A percentile compares a stretch with the other conserved stretches of the same genome.
Conservation (phyloP, 2,329 filamentous ascomycete genomes). For the Elsinoe arachidis region DNA sequence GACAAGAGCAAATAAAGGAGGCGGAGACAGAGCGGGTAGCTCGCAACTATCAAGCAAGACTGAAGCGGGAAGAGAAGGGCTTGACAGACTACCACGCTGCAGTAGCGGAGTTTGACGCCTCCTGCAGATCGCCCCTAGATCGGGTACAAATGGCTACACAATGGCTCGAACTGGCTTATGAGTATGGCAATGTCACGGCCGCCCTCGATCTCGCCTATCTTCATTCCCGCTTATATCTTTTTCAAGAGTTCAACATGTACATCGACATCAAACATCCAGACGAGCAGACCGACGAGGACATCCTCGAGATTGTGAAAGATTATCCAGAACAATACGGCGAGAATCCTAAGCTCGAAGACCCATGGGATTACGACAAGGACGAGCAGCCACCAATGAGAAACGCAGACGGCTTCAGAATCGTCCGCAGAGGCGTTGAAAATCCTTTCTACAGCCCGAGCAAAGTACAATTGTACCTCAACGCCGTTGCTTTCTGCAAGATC, state of each 20-base stretch:
- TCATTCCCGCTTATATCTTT: constrained; percentile 18
- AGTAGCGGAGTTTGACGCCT: constrained; percentile 18
- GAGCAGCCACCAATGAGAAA: constrained; percentile 15
- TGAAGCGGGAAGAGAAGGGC: background rate
- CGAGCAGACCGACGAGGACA: constrained; percentile 18
- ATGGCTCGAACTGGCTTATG: constrained; percentile 22
- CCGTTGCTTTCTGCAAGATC: constrained; percentile 21
- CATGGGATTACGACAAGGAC: constrained; percentile 20
- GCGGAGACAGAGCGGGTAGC: background rate
- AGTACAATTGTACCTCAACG: constrained; percentile 19
- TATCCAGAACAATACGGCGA: constrained; percentile 20
- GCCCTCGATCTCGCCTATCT: constrained; percentile 22
- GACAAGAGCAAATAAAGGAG: background rate
- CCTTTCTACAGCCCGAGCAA: constrained; percentile 18
- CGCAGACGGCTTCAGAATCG: background rate
- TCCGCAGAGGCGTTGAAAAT: constrained; percentile 17
- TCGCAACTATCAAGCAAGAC: background rate
- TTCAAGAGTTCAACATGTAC: background rate
- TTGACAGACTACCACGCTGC: constrained; percentile 14
- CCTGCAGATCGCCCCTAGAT: constrained; percentile 20
- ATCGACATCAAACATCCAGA: constrained; percentile 17
- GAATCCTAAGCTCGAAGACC: constrained; percentile 13
- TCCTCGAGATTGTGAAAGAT: background rate
- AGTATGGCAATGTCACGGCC: constrained; percentile 22
- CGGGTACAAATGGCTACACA: constrained; percentile 21